Percentiles rank a stretch among this genome's conserved stretches.
phyloP scores from a whole-genome alignment of 768 basidiomycete species.

The Kwoniella mangroviensis region DNA sequence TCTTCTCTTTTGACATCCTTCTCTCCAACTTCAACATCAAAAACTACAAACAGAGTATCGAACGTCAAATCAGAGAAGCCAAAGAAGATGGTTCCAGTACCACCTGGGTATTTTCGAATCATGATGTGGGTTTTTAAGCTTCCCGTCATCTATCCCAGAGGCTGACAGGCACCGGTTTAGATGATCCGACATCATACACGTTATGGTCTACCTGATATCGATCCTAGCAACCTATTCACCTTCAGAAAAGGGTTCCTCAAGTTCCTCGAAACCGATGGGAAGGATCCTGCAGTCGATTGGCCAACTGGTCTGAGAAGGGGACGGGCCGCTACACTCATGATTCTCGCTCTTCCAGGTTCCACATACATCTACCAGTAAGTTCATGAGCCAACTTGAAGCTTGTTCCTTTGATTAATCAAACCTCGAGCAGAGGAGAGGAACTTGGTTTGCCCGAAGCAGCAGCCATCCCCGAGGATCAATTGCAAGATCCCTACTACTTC shows the following conservation, averaged over 20 bases:
- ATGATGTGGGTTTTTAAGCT: conserved; percentile 9
- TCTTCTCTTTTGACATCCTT: conserved; percentile 50
- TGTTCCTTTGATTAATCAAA: not conserved
- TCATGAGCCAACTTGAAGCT: not conserved
- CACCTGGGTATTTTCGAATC: conserved; percentile 47
- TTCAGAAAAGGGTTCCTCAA: not conserved
- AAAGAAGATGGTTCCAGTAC: conserved; percentile 27
- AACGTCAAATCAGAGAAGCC: conserved; percentile 22
- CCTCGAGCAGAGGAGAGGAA: conserved; percentile 38
- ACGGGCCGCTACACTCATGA: conserved; percentile 42
- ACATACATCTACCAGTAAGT: conserved; percentile 51
- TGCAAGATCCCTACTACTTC: conserved; percentile 50
- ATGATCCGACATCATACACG: conserved; percentile 47
- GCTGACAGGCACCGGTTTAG: conserved; percentile 6
- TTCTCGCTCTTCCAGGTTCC: conserved; percentile 48
- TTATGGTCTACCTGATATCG: conserved; percentile 37
- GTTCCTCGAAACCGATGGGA: not conserved
- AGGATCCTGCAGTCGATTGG: conserved; percentile 26
- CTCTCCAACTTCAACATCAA: conserved; percentile 34
- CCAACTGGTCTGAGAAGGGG: conserved; percentile 35
- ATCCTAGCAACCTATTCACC: not conserved
- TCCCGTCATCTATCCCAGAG: not conserved
- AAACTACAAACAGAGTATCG: conserved; percentile 33
- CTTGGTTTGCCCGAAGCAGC: conserved; percentile 46
- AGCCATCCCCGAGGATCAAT: conserved; percentile 29